Base-by-base conservation (phyloP, 2,329 filamentous ascomycete genomes). In the Bipolaris sorokiniana region DNA sequence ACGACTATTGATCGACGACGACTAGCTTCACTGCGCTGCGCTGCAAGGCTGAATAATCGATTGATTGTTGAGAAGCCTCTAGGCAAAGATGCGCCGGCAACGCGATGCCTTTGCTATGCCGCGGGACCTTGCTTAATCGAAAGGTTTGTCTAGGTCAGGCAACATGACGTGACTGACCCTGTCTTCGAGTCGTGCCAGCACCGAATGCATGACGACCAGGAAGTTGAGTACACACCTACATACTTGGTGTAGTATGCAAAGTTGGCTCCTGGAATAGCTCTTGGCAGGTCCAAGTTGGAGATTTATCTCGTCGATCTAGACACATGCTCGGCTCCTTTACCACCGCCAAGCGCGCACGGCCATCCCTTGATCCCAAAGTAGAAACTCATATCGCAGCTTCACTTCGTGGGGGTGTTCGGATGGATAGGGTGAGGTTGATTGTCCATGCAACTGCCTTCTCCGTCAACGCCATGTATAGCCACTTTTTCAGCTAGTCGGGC, bases 301-400 rank as follows among this genome's bases (percentile, higher is more conserved):
- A 51, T 61, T 46, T 54, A 34, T 48, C 54, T 58, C 59, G 62
- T 57, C 58, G 63, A 65, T 62, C 62, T 58, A 48, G 56, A 56
- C 57, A 62, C 52, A 52, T 57, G 53, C 18, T 57, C 58, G 55
- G 53, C 57, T 62, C 56, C 56, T 63, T 61, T 56, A 48, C 40
- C 48, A 51, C 52, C 54, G 64, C 64, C 64, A 64, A 62, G 56
- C 18, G 15, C 40, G 65, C 61, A 61, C 61, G 62, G 59, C 46
- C 48, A 45, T 40, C 44, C 45, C 48, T 49, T 57, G 40, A 48
- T 23, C 50, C 52, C 33, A 40, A 58, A 56, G 44, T 34, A 50
- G 60, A 48, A 44, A 40, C 16, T 33, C 26, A 20, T 23, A 49
- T 42, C 40, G 23, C 48, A 41, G 46, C 44, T 58, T 51, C 50